Percentiles rank a stretch among this genome's conserved stretches.
Conservation (phyloP, 805 yeast species). For the Saturnispora ahearnii region DNA sequence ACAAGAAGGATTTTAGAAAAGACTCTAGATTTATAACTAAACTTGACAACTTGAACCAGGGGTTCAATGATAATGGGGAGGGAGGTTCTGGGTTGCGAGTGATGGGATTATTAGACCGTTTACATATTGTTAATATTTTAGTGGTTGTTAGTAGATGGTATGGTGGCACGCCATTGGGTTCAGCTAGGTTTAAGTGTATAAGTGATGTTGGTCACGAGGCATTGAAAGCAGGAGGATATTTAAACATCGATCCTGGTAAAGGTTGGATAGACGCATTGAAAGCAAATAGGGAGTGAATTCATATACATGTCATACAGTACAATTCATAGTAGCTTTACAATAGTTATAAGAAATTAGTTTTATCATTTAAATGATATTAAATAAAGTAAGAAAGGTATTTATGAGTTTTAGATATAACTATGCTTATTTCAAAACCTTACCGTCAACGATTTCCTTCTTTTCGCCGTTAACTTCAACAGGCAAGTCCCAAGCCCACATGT, state of each 20-base stretch:
- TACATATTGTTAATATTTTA: slow-evolving; percentile 43
- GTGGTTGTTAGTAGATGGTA: slow-evolving; percentile 76
- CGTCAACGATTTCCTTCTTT: slow-evolving; percentile 85
- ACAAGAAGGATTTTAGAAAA: not conserved
- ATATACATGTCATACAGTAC: no score
- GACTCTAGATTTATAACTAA: slow-evolving; percentile 6
- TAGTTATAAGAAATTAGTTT: not conserved
- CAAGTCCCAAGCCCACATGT: slow-evolving; percentile 98
- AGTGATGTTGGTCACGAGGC: slow-evolving; percentile 47
- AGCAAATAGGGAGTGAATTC: not conserved
- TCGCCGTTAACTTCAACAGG: slow-evolving; percentile 77
- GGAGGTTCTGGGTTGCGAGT: slow-evolving; percentile 61
- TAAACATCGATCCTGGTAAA: slow-evolving; percentile 4
- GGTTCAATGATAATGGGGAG: slow-evolving; percentile 64
- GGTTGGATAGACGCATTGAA: slow-evolving; percentile 13
- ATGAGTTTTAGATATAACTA: not conserved
- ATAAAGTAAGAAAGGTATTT: not conserved
- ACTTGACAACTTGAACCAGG: slow-evolving; percentile 37
- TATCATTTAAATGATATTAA: not conserved
- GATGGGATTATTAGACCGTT: slow-evolving; percentile 42
- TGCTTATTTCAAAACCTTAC: slow-evolving; percentile 88
- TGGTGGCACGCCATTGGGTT: slow-evolving; percentile 69
- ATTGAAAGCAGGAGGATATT: slow-evolving; percentile 31
- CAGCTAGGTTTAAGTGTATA: slow-evolving; percentile 62
- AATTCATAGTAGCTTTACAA: no score